A percentile compares a stretch with the other conserved stretches of the same genome.
These are phyloP conservation scores for Sporothrix curviconia DNA, from an alignment of 2,329 filamentous ascomycete genomes.

Conservation along the genomic window DNA sequence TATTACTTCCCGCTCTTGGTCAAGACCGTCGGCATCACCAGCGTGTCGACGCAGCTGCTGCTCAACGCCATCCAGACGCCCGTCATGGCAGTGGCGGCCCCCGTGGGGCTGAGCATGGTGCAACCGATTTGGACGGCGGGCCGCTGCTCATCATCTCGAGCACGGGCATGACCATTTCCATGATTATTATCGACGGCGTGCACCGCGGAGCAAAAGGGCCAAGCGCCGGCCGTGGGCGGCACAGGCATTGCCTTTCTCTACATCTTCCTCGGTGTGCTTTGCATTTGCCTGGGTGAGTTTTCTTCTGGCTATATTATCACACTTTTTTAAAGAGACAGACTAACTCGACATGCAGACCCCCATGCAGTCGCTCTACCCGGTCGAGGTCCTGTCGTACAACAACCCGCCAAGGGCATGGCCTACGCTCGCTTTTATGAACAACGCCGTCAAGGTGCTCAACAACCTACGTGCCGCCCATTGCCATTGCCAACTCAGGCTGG, in stretches of 20 bases:
- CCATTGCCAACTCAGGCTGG: conserved; percentile 10
- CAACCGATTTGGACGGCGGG: conserved; percentile 5
- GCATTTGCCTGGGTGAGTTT: conserved; percentile 9
- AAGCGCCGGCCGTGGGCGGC: conserved; percentile 7
- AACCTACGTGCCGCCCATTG: conserved; percentile 11
- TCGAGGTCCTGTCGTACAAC: conserved; percentile 12
- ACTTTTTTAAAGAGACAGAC: too few relatives aligned
- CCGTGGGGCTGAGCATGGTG: background rate
- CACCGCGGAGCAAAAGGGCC: conserved; percentile 4
- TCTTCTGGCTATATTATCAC: background rate
- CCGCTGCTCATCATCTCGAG: conserved; percentile 9
- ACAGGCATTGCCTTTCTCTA: conserved; percentile 12
- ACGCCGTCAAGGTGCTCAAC: conserved; percentile 11
- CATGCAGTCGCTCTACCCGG: conserved; percentile 10
- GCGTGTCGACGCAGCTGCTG: background rate
- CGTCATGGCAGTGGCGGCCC: conserved; percentile 3
- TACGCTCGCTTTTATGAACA: conserved; percentile 10
- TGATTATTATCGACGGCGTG: conserved; percentile 12
- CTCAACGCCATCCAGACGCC: conserved; percentile 7
- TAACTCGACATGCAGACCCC: conserved; percentile 4
- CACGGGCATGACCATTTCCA: conserved; percentile 6
- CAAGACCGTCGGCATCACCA: conserved; percentile 8
- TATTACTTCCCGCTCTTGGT: conserved; percentile 11
- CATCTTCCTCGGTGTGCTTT: conserved; percentile 3
- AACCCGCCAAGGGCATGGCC: conserved; percentile 10